A percentile compares a stretch with the other conserved stretches of the same genome.
Evolutionary conservation across 1,139 yeast genomes (phyloP).

Genomic region (Citeromyces hawaiiensis): DNA sequence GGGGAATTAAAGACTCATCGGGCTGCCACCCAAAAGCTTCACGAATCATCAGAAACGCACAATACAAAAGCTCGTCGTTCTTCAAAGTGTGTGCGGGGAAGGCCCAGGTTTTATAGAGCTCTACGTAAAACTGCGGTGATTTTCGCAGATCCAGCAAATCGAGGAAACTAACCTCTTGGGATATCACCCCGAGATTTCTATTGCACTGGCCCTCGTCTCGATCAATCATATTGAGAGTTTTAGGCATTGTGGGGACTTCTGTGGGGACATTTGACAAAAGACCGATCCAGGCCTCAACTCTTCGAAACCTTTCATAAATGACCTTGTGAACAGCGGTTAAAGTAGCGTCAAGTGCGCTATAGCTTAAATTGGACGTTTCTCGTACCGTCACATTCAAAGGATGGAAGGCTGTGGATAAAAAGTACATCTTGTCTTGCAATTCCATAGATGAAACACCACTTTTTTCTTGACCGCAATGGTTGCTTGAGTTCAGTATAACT

Average conservation of each 20-base stretch:
- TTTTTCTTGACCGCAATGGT: background rate
- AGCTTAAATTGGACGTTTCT: background rate
- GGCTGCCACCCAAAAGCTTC: constrained; percentile 21
- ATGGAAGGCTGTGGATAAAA: constrained; percentile 12
- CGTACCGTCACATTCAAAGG: constrained; percentile 10
- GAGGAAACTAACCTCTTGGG: constrained; percentile 26
- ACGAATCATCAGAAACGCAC: constrained; percentile 43
- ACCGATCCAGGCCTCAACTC: constrained; percentile 3
- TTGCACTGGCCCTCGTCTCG: constrained; percentile 9
- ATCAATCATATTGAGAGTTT: background rate
- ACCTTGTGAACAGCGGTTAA: background rate
- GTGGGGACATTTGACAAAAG: constrained; percentile 2
- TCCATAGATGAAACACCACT: background rate
- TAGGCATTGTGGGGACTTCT: constrained; percentile 2
- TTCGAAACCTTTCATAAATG: constrained; percentile 9
- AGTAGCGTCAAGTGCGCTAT: background rate
- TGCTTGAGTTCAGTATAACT: constrained; percentile 9
- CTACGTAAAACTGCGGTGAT: constrained; percentile 12
- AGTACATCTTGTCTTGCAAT: constrained; percentile 4
- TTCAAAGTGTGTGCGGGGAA: constrained; percentile 59
- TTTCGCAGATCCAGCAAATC: constrained; percentile 14
- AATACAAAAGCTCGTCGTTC: constrained; percentile 55
- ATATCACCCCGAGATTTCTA: constrained; percentile 17
- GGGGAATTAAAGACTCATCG: constrained; percentile 13
- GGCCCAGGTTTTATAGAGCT: constrained; percentile 25